These are phyloP conservation scores for Peltaster fructicola DNA, from an alignment of 2,329 filamentous ascomycete species.

Conservation along the genomic window DNA sequence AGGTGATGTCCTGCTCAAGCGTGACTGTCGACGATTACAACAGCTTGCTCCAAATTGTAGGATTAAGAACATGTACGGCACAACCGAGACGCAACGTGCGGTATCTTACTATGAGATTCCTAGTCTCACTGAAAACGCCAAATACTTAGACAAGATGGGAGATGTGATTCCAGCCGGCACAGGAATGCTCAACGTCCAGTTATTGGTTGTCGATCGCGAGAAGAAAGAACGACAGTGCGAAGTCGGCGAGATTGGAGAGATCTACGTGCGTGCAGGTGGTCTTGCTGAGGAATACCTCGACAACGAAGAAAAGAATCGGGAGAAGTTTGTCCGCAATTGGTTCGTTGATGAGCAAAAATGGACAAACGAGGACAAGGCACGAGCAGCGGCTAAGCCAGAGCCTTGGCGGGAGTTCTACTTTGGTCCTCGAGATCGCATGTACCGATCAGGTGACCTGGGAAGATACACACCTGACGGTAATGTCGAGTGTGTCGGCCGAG, in stretches of 20 bases:
- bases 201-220: slow-evolving; percentile 62
- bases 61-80: slow-evolving; percentile 78
- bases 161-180: slow-evolving; percentile 69
- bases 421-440: slow-evolving; percentile 70
- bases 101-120: slow-evolving; percentile 73
- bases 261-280: slow-evolving; percentile 66
- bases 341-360: slow-evolving; percentile 61
- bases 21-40: slow-evolving; percentile 63
- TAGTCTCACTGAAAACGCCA: slow-evolving; percentile 43
- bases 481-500: slow-evolving; percentile 61
- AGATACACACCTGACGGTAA: slow-evolving; percentile 52
- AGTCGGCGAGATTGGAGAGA: slow-evolving; percentile 68
- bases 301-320: slow-evolving; percentile 42
- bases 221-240: slow-evolving; percentile 52
- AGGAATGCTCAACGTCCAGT: slow-evolving; percentile 78
- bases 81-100: slow-evolving; percentile 65
- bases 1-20: slow-evolving; percentile 72
- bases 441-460: slow-evolving; percentile 75
- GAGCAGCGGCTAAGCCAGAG: slow-evolving; percentile 36
- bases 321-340: slow-evolving; percentile 75
- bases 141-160: slow-evolving; percentile 44
- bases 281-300: slow-evolving; percentile 67
- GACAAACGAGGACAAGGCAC: slow-evolving; percentile 44
- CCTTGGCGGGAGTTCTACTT: slow-evolving; percentile 65
- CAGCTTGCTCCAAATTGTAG: slow-evolving; percentile 54